Evolutionary conservation across 345 rosid species (phyloP).

Genomic region (Populus euphratica): DNA sequence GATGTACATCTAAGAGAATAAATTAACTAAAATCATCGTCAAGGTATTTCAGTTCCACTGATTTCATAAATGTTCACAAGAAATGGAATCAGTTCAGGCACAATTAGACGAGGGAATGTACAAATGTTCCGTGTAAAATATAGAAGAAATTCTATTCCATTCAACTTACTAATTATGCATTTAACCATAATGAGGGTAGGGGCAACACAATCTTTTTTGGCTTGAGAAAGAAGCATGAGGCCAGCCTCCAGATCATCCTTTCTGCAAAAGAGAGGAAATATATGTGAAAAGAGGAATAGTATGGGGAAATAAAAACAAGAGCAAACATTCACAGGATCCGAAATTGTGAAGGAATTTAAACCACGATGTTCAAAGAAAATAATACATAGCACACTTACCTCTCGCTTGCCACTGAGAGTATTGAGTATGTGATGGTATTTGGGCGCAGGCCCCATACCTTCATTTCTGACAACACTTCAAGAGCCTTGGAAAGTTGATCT

Average conservation of each 20-base stretch:
- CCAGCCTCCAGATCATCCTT: slow-evolving; percentile 77
- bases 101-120: background rate
- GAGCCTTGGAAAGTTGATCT: slow-evolving; percentile 69
- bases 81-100: background rate
- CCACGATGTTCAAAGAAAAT: background rate
- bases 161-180: slow-evolving; percentile 74
- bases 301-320: background rate
- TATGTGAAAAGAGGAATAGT: background rate
- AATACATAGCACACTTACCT: slow-evolving; percentile 39
- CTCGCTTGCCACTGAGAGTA: slow-evolving; percentile 80
- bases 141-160: background rate
- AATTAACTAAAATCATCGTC: background rate
- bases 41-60: background rate
- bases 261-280: slow-evolving; percentile 37
- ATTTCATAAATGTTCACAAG: background rate
- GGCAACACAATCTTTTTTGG: slow-evolving; percentile 60
- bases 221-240: slow-evolving; percentile 58
- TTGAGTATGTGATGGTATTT: slow-evolving; percentile 74
- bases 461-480: slow-evolving; percentile 75
- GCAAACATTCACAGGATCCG: background rate
- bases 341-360: slow-evolving; percentile 9
- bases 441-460: slow-evolving; percentile 53
- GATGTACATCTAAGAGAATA: background rate
- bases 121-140: background rate
- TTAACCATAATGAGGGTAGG: slow-evolving; percentile 65